phyloP scores from a whole-genome alignment of 2,329 filamentous ascomycete genomes.

The Botrytis aclada region DNA sequence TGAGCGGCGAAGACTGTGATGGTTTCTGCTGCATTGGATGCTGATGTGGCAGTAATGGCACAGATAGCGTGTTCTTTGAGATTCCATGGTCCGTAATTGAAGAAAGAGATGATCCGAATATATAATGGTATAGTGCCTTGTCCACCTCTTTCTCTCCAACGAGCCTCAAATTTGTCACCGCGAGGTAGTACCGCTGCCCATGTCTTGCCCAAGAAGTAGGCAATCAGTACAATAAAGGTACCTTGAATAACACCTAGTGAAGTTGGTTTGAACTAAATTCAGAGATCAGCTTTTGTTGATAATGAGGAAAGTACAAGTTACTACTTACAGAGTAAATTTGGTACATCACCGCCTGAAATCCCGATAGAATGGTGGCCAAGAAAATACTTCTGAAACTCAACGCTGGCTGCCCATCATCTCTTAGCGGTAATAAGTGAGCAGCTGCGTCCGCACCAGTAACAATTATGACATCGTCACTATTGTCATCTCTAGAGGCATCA shows the following conservation, averaged over 20 bases:
- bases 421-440: constrained; percentile 47
- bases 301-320: neutral
- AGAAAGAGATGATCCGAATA: constrained; percentile 43
- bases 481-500: constrained; percentile 37
- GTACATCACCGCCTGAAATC: constrained; percentile 54
- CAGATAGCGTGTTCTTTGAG: constrained; percentile 56
- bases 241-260: constrained; percentile 44
- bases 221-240: constrained; percentile 56
- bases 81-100: constrained; percentile 52
- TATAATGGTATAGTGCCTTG: constrained; percentile 43
- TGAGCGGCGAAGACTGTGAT: constrained; percentile 46
- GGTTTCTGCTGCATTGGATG: constrained; percentile 46
- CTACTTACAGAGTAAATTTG: constrained; percentile 51
- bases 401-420: constrained; percentile 51
- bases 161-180: constrained; percentile 48
- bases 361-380: constrained; percentile 48
- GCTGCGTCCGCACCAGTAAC: constrained; percentile 52
- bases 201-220: constrained; percentile 52
- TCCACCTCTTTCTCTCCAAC: constrained; percentile 45
- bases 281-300: neutral
- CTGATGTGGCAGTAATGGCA: constrained; percentile 52
- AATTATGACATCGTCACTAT: constrained; percentile 46
- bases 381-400: constrained; percentile 54
- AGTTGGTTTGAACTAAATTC: constrained; percentile 51
- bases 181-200: constrained; percentile 50